Conservation (phyloP, 176 grass and related monocot species). For the Oryza meyeriana region DNA sequence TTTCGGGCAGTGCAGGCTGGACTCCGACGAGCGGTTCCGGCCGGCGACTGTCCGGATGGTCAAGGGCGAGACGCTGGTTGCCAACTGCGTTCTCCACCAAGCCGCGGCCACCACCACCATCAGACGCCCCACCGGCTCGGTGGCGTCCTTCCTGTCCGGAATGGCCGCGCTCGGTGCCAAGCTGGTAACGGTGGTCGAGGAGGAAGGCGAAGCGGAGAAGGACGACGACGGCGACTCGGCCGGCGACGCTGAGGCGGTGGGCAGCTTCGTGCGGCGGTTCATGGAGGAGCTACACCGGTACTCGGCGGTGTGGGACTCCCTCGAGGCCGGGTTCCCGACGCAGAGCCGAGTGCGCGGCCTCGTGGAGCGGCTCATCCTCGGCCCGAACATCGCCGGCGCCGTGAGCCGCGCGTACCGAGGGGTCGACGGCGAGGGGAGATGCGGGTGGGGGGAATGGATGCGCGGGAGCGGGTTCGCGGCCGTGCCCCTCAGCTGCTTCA, state of each 20-base stretch:
- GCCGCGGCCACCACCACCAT: conserved; percentile 20
- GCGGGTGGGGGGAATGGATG: conserved; percentile 67
- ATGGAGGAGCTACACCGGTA: conserved; percentile 63
- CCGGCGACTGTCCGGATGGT: conserved; percentile 49
- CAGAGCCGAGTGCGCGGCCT: conserved; percentile 56
- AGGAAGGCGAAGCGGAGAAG: conserved; percentile 38
- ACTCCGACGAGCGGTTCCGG: conserved; percentile 59
- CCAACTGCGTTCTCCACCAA: conserved; percentile 65
- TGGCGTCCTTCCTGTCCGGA: conserved; percentile 50
- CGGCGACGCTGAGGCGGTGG: background rate
- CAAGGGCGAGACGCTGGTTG: conserved; percentile 61
- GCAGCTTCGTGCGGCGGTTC: conserved; percentile 54
- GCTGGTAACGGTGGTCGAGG: conserved; percentile 58
- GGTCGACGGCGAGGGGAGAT: background rate
- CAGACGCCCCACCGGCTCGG: conserved; percentile 33
- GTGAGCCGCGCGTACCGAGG: conserved; percentile 57
- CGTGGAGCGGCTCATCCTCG: conserved; percentile 65
- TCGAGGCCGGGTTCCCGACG: conserved; percentile 69
- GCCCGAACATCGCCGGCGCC: conserved; percentile 57
- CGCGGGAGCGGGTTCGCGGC: conserved; percentile 37
- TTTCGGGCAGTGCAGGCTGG: conserved; percentile 63
- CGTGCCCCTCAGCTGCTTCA: conserved; percentile 68
- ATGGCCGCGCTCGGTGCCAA: conserved; percentile 48
- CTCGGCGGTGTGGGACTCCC: conserved; percentile 66
- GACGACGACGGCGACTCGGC: conserved; percentile 8